Conservation (phyloP, 2,329 filamentous ascomycete genomes). For the Trichoderma afroharzianum region DNA sequence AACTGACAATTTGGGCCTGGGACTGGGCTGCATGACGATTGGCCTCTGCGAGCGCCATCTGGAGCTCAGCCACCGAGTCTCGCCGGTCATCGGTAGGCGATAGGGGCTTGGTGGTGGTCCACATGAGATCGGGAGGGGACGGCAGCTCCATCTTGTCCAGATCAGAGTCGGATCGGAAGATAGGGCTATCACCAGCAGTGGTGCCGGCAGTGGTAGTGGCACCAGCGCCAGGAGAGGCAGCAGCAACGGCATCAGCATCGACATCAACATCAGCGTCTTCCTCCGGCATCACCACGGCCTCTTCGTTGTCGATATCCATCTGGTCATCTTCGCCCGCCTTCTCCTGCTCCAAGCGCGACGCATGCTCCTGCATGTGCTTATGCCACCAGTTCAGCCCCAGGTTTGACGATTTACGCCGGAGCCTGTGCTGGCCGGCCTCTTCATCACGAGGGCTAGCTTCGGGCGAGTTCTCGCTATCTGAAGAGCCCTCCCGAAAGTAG, state of each 20-base stretch:
- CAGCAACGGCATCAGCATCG: not conserved
- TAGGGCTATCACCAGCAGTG: slow-evolving; percentile 16
- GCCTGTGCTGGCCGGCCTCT: slow-evolving; percentile 28
- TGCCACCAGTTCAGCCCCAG: slow-evolving; percentile 69
- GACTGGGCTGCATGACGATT: slow-evolving; percentile 15
- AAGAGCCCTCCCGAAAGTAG: slow-evolving; percentile 61
- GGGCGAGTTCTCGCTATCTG: slow-evolving; percentile 50
- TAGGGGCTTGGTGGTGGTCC: slow-evolving; percentile 38
- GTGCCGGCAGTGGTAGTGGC: not conserved
- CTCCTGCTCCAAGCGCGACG: slow-evolving; percentile 58
- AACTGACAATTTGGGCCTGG: slow-evolving; percentile 18
- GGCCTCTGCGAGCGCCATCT: slow-evolving; percentile 15
- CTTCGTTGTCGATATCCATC: slow-evolving; percentile 26
- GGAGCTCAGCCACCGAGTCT: slow-evolving; percentile 27
- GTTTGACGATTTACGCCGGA: slow-evolving; percentile 58
- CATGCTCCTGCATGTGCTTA: slow-evolving; percentile 75
- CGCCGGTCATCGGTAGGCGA: slow-evolving; percentile 25
- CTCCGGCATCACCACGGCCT: slow-evolving; percentile 23
- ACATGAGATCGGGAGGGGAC: slow-evolving; percentile 39
- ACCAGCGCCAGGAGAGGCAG: not conserved
- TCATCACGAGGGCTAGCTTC: slow-evolving; percentile 36
- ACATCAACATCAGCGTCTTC: slow-evolving; percentile 25
- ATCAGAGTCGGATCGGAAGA: slow-evolving; percentile 38
- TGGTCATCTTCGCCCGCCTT: slow-evolving; percentile 27
- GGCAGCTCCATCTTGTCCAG: slow-evolving; percentile 42